Percentiles rank a stretch among this genome's conserved stretches.
These are phyloP conservation scores for Lithohypha guttulata DNA, from an alignment of 2,329 filamentous ascomycete genomes.

Conservation along the genomic window DNA sequence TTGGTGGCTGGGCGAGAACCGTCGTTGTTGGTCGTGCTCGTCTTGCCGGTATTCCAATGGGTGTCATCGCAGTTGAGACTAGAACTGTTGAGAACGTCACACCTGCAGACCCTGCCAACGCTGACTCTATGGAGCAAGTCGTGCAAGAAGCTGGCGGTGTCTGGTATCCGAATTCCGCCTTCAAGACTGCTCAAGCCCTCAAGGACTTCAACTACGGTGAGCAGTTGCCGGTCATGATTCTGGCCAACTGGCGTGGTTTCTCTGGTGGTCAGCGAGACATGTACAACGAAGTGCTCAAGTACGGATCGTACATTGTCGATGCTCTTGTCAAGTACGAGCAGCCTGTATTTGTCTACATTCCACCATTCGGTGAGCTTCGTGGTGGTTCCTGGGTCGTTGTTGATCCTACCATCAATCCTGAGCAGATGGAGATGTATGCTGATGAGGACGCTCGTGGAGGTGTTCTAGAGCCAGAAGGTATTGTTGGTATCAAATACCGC, in stretches of 20 bases:
- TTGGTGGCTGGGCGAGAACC: slow-evolving; percentile 93
- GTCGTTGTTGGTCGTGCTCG: slow-evolving; percentile 94
- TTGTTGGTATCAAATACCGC: slow-evolving; percentile 96
- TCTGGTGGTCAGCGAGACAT: slow-evolving; percentile 98
- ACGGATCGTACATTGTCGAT: slow-evolving; percentile 97
- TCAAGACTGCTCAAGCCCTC: slow-evolving; percentile 98
- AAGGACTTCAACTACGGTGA: slow-evolving; percentile 99
- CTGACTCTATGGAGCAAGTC: slow-evolving; percentile 94
- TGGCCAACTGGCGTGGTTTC: slow-evolving; percentile 99
- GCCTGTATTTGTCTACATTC: slow-evolving; percentile 98
- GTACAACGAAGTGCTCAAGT: slow-evolving; percentile 99
- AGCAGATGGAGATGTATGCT: slow-evolving; percentile 98
- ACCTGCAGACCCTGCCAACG: slow-evolving; percentile 93
- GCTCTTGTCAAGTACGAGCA: slow-evolving; percentile 97
- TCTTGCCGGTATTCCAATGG: slow-evolving; percentile 92
- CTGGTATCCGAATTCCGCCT: slow-evolving; percentile 99
- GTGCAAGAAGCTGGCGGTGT: slow-evolving; percentile 93
- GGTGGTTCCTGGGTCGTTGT: slow-evolving; percentile 99
- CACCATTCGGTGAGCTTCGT: slow-evolving; percentile 89
- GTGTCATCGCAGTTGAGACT: slow-evolving; percentile 95
- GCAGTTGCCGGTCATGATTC: slow-evolving; percentile 95
- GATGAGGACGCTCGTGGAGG: slow-evolving; percentile 90
- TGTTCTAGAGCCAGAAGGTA: slow-evolving; percentile 95
- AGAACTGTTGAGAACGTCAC: slow-evolving; percentile 94
- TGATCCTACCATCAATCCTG: slow-evolving; percentile 93